These are phyloP conservation scores for Mycena albidolilacea DNA, from an alignment of 768 basidiomycete species.

Conservation along the genomic window DNA sequence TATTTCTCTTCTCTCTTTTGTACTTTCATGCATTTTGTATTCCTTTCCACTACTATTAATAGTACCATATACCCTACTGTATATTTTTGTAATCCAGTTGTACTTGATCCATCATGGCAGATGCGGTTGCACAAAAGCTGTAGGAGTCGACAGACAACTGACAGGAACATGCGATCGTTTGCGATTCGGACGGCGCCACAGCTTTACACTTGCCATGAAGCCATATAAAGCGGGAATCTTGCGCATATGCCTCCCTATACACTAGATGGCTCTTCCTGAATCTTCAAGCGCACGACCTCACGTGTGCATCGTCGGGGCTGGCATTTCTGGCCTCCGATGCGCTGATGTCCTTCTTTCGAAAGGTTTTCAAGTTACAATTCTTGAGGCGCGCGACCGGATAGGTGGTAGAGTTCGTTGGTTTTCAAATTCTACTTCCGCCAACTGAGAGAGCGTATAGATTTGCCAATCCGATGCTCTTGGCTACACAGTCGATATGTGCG, in stretches of 20 bases:
- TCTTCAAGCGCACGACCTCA: constrained; percentile 19
- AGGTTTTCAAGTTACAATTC: constrained; percentile 39
- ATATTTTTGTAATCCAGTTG: background rate
- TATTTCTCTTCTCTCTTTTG: too few relatives aligned
- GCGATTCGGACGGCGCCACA: background rate
- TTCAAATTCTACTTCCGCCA: constrained; percentile 10
- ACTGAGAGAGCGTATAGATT: constrained; percentile 27
- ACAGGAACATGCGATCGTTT: background rate
- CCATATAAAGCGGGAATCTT: constrained; percentile 22
- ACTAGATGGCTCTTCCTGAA: constrained; percentile 10
- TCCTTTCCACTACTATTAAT: background rate
- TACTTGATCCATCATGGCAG: background rate
- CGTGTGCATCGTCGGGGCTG: constrained; percentile 42
- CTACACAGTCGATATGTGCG: constrained; percentile 40
- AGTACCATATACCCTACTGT: background rate
- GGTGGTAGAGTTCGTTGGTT: constrained; percentile 38
- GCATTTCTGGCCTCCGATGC: constrained; percentile 40
- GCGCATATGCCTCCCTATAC: background rate
- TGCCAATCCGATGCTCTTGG: constrained; percentile 41
- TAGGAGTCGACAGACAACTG: background rate
- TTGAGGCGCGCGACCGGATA: constrained; percentile 42
- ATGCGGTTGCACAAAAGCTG: too few relatives aligned
- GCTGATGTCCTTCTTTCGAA: constrained; percentile 37
- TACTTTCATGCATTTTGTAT: background rate
- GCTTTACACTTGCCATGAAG: constrained; percentile 9